Evolutionary conservation across 345 rosid genomes (phyloP), one percentile per base, ranked within the genome.

Genomic region (Salix exigua): DNA sequence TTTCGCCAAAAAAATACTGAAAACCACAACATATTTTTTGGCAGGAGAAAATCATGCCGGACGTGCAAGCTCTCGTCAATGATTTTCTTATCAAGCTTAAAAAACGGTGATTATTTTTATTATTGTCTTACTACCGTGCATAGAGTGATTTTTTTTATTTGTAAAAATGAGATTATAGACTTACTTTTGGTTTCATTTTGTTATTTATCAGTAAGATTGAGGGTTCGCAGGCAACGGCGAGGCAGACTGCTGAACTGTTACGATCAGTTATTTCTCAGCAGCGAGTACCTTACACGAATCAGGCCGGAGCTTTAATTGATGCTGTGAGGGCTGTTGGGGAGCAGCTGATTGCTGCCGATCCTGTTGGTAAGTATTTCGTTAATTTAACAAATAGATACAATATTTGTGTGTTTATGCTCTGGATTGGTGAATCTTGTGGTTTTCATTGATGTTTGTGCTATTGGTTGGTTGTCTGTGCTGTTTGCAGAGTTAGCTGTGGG

Each of bases 401-500:
- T 42, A 42, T 11, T 42, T 42, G 28, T n/a, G 28, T 58, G 28
- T 9, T 58, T 42, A 42, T 42, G 46, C 13, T 13, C 46, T 42
- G 46, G 46, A 42, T 42, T 42, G 46, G 46, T 3, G 63, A 3
- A 10, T 58, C 5, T 72, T 7, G 35, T 67, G 66, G 21, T 53
- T 42, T 23, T 58, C 67, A 10, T 31, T 7, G 17, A 33, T 64
- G 50, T 46, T 50, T 71, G 18, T 40, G 16, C 23, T 70, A 51
- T 66, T 55, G 58, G 60, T 19, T 66, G 1, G 64, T 44, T 69
- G 51, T 73, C 23, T 46, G 58, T 80, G 72, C 14, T 25, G 19
- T 66, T 81, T 86, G 92, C 90, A 96, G 99, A 96, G 93, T 91
- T 96, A 86, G 97, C 97, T 28, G 98, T 96, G 72, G 99, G 99